Evolutionary conservation across 2,329 filamentous ascomycete species (phyloP).

Genomic region (Rhynchosporium secalis): DNA sequence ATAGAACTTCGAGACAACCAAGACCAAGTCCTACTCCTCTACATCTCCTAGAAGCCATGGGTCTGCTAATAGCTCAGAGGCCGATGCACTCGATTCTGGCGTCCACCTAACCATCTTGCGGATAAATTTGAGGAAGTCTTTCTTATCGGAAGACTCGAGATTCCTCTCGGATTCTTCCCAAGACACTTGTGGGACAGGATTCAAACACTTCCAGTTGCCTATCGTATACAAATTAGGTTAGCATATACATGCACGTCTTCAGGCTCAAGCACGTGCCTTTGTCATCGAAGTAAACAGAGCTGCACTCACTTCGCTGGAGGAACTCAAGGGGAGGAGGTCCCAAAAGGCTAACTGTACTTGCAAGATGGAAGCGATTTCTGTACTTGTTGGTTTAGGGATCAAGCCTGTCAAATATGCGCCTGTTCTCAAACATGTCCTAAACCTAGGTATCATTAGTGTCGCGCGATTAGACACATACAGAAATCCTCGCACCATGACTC

Average conservation of each 20-base stretch:
- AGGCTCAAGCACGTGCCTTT: slow-evolving; percentile 29
- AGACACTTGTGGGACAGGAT: slow-evolving; percentile 28
- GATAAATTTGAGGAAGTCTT: slow-evolving; percentile 31
- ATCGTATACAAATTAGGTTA: slow-evolving; percentile 28
- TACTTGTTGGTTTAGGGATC: slow-evolving; percentile 31
- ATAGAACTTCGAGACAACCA: neutral
- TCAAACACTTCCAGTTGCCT: slow-evolving; percentile 33
- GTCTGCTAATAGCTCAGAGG: slow-evolving; percentile 31
- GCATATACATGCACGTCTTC: slow-evolving; percentile 19
- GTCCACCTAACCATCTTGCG: slow-evolving; percentile 32
- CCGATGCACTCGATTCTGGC: slow-evolving; percentile 31
- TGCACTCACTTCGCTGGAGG: slow-evolving; percentile 32
- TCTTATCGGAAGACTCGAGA: slow-evolving; percentile 28
- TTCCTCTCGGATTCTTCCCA: slow-evolving; percentile 31
- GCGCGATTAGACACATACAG: slow-evolving; percentile 21
- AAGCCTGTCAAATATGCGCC: slow-evolving; percentile 29
- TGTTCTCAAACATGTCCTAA: slow-evolving; percentile 34
- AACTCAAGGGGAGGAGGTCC: slow-evolving; percentile 36
- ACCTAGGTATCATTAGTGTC: slow-evolving; percentile 31
- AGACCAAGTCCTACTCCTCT: slow-evolving; percentile 22
- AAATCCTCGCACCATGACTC: slow-evolving; percentile 38
- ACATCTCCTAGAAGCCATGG: slow-evolving; percentile 28
- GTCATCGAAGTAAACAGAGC: slow-evolving; percentile 35
- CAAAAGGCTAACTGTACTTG: slow-evolving; percentile 34
- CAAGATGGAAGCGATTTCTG: slow-evolving; percentile 33